Evolutionary conservation across 768 basidiomycete species (phyloP).

Genomic region (Russula earlei): DNA sequence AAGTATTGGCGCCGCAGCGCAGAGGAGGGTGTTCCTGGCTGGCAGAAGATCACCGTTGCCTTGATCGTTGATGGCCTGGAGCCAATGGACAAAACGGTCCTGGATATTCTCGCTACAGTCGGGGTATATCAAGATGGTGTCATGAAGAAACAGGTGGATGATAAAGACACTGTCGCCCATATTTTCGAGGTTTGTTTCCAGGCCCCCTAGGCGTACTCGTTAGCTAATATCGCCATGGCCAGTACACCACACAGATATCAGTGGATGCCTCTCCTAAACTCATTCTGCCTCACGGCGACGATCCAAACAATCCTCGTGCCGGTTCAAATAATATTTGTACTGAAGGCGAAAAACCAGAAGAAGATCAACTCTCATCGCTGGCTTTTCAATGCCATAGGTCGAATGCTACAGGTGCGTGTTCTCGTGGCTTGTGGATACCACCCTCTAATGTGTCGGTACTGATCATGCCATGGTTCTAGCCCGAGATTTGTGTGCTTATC

Average conservation of each 20-base stretch:
- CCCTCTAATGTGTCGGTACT: background rate
- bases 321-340: conserved; percentile 81
- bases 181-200: conserved; percentile 76
- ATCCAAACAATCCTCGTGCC: conserved; percentile 89
- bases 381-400: conserved; percentile 91
- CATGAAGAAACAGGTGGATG: conserved; percentile 88
- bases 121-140: conserved; percentile 93
- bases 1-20: conserved; percentile 83
- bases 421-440: conserved; percentile 8
- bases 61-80: conserved; percentile 91
- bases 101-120: conserved; percentile 81
- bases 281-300: conserved; percentile 81
- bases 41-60: conserved; percentile 88
- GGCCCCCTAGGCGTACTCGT: background rate
- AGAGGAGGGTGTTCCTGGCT: conserved; percentile 76
- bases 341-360: conserved; percentile 93
- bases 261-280: conserved; percentile 86
- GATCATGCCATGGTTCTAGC: conserved; percentile 34
- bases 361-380: conserved; percentile 95
- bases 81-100: conserved; percentile 89
- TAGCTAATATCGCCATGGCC: conserved; percentile 9
- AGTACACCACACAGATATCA: conserved; percentile 96
- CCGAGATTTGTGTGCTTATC: conserved; percentile 85
- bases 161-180: conserved; percentile 84
- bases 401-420: conserved; percentile 53